phyloP scores from a whole-genome alignment of 2,329 filamentous ascomycete species.

The Pyrenophora teres region DNA sequence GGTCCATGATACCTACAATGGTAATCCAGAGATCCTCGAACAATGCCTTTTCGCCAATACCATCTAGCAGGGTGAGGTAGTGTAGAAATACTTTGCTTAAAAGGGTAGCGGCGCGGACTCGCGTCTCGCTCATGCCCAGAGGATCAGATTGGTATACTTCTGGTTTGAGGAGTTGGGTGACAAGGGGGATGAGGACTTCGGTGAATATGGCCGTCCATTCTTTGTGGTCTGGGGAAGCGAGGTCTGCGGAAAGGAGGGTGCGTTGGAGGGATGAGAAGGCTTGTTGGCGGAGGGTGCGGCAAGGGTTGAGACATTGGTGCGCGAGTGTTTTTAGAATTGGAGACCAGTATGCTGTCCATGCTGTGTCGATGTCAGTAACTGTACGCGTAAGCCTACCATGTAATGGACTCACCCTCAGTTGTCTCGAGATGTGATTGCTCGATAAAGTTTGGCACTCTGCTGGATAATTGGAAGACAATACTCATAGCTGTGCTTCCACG shows the following conservation, averaged over 20 bases:
- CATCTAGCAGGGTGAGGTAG: slow-evolving; percentile 81
- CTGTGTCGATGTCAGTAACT: slow-evolving; percentile 50
- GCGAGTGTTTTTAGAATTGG: slow-evolving; percentile 90
- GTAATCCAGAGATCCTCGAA: slow-evolving; percentile 81
- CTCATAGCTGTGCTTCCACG: slow-evolving; percentile 81
- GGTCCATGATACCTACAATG: slow-evolving; percentile 92
- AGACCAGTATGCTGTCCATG: slow-evolving; percentile 97
- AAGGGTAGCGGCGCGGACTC: slow-evolving; percentile 87
- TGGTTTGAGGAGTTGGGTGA: slow-evolving; percentile 84
- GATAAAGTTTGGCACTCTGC: slow-evolving; percentile 82
- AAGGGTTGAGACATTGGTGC: slow-evolving; percentile 90
- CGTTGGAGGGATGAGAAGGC: slow-evolving; percentile 86
- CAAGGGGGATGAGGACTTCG: slow-evolving; percentile 90
- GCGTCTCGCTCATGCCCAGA: slow-evolving; percentile 91
- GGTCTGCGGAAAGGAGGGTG: slow-evolving; percentile 79
- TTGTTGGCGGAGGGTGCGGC: slow-evolving; percentile 86
- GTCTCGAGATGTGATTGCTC: slow-evolving; percentile 90
- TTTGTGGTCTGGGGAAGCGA: slow-evolving; percentile 80
- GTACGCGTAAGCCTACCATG: not conserved
- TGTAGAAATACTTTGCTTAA: slow-evolving; percentile 95
- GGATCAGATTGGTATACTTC: slow-evolving; percentile 93
- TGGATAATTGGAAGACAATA: slow-evolving; percentile 80
- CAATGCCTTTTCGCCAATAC: slow-evolving; percentile 67
- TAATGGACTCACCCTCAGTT: slow-evolving; percentile 66
- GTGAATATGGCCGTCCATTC: slow-evolving; percentile 96